These are phyloP conservation scores for Taphrina deformans DNA, from an alignment of 1,139 yeast genomes.

Conservation along the genomic window DNA sequence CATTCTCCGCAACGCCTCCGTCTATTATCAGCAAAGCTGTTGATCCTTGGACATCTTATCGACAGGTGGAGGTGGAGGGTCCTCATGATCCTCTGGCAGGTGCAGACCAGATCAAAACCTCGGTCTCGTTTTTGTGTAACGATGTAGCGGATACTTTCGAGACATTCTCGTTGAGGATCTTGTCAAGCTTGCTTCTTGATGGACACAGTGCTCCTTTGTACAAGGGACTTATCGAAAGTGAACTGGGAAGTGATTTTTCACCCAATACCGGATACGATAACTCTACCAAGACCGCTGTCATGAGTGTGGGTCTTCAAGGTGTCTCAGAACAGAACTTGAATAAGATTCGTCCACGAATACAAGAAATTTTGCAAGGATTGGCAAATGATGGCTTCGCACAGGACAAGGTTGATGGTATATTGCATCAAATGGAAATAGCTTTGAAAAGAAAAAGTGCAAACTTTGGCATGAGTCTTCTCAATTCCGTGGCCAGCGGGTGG, in stretches of 20 bases:
- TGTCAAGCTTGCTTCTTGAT: conserved; percentile 73
- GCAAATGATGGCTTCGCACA: conserved; percentile 53
- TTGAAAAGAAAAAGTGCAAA: conserved; percentile 87
- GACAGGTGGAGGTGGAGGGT: conserved; percentile 56
- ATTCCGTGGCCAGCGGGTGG: conserved; percentile 78
- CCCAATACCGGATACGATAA: conserved; percentile 87
- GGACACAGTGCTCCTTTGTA: conserved; percentile 92
- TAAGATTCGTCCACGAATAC: conserved; percentile 52
- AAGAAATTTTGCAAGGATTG: conserved; percentile 46
- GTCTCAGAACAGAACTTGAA: conserved; percentile 56
- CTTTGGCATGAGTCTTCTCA: conserved; percentile 78
- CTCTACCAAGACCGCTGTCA: conserved; percentile 72
- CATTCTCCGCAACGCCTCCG: conserved; percentile 49
- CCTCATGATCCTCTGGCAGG: conserved; percentile 85
- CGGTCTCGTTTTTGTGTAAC: conserved; percentile 86
- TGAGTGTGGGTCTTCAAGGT: conserved; percentile 86
- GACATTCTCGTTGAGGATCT: conserved; percentile 68
- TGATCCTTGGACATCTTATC: conserved; percentile 46
- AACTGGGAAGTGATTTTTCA: conserved; percentile 80
- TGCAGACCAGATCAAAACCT: conserved; percentile 68
- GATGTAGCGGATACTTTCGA: conserved; percentile 67
- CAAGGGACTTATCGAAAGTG: conserved; percentile 78
- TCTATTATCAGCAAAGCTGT: conserved; percentile 40
- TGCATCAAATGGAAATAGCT: conserved; percentile 81
- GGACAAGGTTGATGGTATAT: conserved; percentile 72